phyloP scores from a whole-genome alignment of 306 rosid species.

The Sphenostylis stenocarpa region DNA sequence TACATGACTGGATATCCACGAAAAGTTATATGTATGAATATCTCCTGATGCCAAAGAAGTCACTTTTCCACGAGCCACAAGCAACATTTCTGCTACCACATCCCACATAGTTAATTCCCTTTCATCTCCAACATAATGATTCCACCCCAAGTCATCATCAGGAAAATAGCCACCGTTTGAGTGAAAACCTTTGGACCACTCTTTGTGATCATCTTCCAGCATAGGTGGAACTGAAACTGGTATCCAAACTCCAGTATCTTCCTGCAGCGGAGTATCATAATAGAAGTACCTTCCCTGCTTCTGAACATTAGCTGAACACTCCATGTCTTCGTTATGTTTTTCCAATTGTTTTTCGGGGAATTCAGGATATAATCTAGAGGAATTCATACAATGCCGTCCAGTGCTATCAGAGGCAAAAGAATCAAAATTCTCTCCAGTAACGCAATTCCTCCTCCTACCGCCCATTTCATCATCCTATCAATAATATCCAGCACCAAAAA shows the following conservation, averaged over 20 bases:
- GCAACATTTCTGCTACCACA: slow-evolving; percentile 86
- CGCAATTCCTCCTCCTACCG: slow-evolving; percentile 29
- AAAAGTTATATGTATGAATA: slow-evolving; percentile 39
- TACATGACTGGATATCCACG: slow-evolving; percentile 67
- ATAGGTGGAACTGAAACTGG: slow-evolving; percentile 98
- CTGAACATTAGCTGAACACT: slow-evolving; percentile 35
- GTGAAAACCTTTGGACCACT: slow-evolving; percentile 67
- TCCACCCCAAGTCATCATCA: slow-evolving; percentile 85
- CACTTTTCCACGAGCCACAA: slow-evolving; percentile 81
- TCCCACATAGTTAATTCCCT: slow-evolving; percentile 98
- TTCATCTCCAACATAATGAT: slow-evolving; percentile 66
- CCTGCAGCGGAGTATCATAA: slow-evolving; percentile 69
- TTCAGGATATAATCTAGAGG: slow-evolving; percentile 41
- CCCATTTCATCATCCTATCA: slow-evolving; percentile 44
- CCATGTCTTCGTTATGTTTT: slow-evolving; percentile 34
- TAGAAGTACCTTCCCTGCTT: slow-evolving; percentile 64
- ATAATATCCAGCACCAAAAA: slow-evolving; percentile 9
- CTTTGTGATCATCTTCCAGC: slow-evolving; percentile 75
- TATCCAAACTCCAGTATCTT: slow-evolving; percentile 96
- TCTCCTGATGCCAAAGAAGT: slow-evolving; percentile 69
- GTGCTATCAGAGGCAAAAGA: slow-evolving; percentile 27
- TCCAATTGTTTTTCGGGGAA: slow-evolving; percentile 33
- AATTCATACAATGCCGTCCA: slow-evolving; percentile 22
- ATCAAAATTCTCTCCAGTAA: slow-evolving; percentile 19
- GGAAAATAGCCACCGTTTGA: slow-evolving; percentile 86